phyloP scores from a whole-genome alignment of 768 basidiomycete genomes.

The Floccularia luteovirens region DNA sequence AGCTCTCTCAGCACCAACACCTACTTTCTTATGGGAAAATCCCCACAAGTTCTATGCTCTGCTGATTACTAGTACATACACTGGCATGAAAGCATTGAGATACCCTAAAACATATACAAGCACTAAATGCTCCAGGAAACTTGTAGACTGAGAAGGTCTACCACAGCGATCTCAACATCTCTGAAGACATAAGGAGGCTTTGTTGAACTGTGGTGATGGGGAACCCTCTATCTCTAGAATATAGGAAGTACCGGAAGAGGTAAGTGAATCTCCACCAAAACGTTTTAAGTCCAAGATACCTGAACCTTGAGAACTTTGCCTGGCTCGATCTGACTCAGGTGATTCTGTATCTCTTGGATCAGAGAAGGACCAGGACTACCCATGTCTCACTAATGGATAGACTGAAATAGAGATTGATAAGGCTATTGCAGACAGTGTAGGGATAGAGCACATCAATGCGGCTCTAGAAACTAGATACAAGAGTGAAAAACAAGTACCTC shows the following conservation, averaged over 20 bases:
- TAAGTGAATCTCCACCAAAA: neutral
- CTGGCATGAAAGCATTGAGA: neutral
- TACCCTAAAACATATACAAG: neutral
- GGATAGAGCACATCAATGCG: neutral
- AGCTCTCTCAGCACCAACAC: too few species aligned
- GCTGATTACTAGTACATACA: neutral
- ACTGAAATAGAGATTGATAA: neutral
- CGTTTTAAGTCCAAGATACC: too few species aligned
- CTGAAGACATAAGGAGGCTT: neutral
- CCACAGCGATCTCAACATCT: neutral
- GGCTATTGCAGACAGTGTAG: neutral
- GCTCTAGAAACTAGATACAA: neutral
- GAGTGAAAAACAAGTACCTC: neutral
- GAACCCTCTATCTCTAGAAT: neutral
- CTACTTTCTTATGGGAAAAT: neutral
- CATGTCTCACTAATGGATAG: neutral
- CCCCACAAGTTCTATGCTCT: neutral
- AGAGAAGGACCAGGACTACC: neutral
- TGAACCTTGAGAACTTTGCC: neutral
- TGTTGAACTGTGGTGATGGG: neutral
- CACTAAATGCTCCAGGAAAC: neutral
- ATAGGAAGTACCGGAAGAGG: neutral
- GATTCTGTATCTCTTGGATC: neutral
- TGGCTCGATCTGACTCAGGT: neutral
- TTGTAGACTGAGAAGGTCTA: neutral